Evolutionary conservation across 345 rosid genomes (phyloP).

Genomic region (Carallia brachiata): DNA sequence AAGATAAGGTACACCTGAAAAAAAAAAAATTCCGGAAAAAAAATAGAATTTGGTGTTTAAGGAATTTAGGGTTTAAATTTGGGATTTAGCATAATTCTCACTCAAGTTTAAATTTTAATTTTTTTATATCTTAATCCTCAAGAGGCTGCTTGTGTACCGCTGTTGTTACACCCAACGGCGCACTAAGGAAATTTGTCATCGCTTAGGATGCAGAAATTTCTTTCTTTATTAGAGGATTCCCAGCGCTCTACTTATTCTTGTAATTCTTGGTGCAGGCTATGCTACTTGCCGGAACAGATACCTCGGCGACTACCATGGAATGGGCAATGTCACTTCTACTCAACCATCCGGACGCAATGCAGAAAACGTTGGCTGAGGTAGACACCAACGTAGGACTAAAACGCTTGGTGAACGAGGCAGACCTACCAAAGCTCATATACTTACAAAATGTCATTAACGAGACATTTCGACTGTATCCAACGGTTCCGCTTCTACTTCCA

Average conservation of each 20-base stretch:
- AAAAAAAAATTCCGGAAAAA: no score
- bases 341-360: neutral
- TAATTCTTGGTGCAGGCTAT: neutral
- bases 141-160: neutral
- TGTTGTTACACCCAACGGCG: neutral
- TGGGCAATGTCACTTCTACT: neutral
- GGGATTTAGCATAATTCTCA: no score
- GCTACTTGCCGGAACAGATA: neutral
- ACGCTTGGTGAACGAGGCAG: constrained; percentile 4
- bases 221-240: no score
- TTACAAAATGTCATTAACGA: constrained; percentile 3
- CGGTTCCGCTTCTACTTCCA: neutral
- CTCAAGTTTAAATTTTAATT: no score
- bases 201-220: no score
- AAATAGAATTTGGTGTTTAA: no score
- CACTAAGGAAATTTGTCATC: no score
- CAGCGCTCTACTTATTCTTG: no score
- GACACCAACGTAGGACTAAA: neutral
- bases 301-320: neutral
- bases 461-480: neutral
- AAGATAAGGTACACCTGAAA: no score
- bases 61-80: no score
- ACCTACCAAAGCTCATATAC: neutral
- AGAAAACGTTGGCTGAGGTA: neutral
- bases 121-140: no score